Conservation (phyloP, 805 yeast species). For the Soucietia sequanensis region DNA sequence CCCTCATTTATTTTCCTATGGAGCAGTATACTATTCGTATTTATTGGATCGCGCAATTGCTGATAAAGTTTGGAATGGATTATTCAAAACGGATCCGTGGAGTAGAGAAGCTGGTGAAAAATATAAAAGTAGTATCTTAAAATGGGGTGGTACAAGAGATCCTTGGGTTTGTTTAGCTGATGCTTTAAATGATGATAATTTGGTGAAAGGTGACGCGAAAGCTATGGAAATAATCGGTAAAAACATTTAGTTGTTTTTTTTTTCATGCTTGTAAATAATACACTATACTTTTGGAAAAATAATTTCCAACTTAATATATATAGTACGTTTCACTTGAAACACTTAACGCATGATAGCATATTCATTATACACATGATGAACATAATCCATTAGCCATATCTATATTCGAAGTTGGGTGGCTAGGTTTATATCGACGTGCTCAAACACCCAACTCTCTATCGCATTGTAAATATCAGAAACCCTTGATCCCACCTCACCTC, state of each 20-base stretch:
- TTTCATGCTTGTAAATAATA: neutral
- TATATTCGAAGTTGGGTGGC: no score
- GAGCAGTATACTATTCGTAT: slow-evolving; percentile 91
- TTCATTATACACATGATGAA: no score
- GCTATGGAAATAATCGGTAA: slow-evolving; percentile 56
- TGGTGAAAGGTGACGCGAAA: slow-evolving; percentile 62
- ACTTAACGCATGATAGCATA: no score
- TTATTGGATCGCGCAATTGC: slow-evolving; percentile 92
- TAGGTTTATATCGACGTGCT: no score
- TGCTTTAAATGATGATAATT: slow-evolving; percentile 61
- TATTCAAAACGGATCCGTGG: slow-evolving; percentile 72
- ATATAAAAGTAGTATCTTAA: slow-evolving; percentile 65
- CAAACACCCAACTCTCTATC: no score
- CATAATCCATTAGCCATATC: no score
- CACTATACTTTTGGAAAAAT: no score
- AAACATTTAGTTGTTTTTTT: neutral
- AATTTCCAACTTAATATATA: neutral
- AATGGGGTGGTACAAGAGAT: slow-evolving; percentile 92
- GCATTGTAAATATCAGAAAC: no score
- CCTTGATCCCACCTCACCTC: no score
- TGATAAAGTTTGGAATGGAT: slow-evolving; percentile 71
- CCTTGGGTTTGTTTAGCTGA: slow-evolving; percentile 87
- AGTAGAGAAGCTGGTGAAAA: slow-evolving; percentile 71
- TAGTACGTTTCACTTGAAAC: no score
- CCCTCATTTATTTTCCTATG: slow-evolving; percentile 91